Evolutionary conservation across 768 basidiomycete species (phyloP).

Genomic region (Boletus rubescentipes): DNA sequence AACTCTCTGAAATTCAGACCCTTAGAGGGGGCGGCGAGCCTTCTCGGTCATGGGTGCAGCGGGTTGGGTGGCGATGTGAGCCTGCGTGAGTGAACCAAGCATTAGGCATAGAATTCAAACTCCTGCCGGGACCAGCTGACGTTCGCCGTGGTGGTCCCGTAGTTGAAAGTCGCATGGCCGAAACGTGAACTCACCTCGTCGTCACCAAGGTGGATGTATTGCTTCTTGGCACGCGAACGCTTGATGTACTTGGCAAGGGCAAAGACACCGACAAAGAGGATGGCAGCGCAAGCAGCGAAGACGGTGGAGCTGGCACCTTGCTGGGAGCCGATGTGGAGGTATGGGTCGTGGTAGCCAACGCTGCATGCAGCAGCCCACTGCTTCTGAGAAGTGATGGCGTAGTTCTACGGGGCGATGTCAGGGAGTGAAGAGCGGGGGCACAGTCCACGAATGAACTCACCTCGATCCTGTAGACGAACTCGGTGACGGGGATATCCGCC

Average conservation of each 20-base stretch:
- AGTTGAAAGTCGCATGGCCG: background rate
- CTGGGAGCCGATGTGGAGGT: slow-evolving; percentile 33
- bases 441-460: slow-evolving; percentile 38
- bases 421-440: background rate
- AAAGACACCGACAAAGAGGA: slow-evolving; percentile 35
- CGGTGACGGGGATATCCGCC: slow-evolving; percentile 76
- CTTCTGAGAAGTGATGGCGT: slow-evolving; percentile 43
- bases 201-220: slow-evolving; percentile 36
- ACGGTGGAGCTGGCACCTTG: slow-evolving; percentile 32
- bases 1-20: background rate
- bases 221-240: slow-evolving; percentile 34
- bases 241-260: slow-evolving; percentile 37
- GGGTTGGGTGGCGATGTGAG: slow-evolving; percentile 18
- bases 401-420: slow-evolving; percentile 33
- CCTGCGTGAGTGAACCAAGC: background rate
- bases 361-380: slow-evolving; percentile 46
- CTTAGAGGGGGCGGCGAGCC: slow-evolving; percentile 26
- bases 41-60: slow-evolving; percentile 31
- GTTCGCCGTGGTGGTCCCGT: slow-evolving; percentile 12
- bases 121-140: slow-evolving; percentile 5
- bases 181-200: slow-evolving; percentile 34
- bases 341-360: slow-evolving; percentile 29
- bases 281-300: slow-evolving; percentile 36
- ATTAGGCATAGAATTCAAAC: slow-evolving; percentile 8
- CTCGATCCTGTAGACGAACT: slow-evolving; percentile 82